Evolutionary conservation across 1,139 yeast species (phyloP), one percentile per base, ranked within the genome.

Genomic region (Sugiyamaella grinbergsii): DNA sequence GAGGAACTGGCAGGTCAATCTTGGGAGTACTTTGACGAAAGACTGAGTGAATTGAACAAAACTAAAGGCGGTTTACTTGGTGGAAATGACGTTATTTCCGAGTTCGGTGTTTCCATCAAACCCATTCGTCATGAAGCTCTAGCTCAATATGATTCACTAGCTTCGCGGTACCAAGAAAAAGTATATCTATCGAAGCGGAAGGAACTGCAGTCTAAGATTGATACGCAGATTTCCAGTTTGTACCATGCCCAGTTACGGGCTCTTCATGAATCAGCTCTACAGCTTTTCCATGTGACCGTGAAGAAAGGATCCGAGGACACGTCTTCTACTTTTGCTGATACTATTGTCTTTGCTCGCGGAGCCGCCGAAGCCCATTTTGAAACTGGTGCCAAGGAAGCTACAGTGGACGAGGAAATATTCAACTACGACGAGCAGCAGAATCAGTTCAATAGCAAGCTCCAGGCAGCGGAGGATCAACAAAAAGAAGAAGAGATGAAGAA

Each of bases 1-100:
- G 96, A 91, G 62, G 98, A 93, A 67, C 86, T 94, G 48, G 78
- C 82, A 23, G 70, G 72, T 24, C 71, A 70, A 36, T 76, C 82
- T 1, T 80, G 71, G 62, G 74, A 71, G 5, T 73, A 71, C 13
- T 85, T 84, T 62, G 68, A 71, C 22, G 55, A 52, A 1, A 71
- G 69, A 23, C 74, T 74, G 46, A 58, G 60, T 2, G 59, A 62
- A 22, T 55, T 47, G 50, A 59, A 59, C 34, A 42, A 54, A 23
- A 16, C 51, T 7, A 47, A 51, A 22, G 56, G 51, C 11, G 58
- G 50, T 2, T 49, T 52, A 5, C 51, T 60, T 5, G 63, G 65
- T 6, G 60, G 62, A 10, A 28, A 52, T 5, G 42, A 50, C 8
- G 49, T 52, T 15, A 58, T 65, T n/a, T 56, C 63, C n/a, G 54